A percentile compares a stretch with the other conserved stretches of the same genome.
phyloP scores from a whole-genome alignment of 2,329 filamentous ascomycete species.

The Pyricularia sp. region DNA sequence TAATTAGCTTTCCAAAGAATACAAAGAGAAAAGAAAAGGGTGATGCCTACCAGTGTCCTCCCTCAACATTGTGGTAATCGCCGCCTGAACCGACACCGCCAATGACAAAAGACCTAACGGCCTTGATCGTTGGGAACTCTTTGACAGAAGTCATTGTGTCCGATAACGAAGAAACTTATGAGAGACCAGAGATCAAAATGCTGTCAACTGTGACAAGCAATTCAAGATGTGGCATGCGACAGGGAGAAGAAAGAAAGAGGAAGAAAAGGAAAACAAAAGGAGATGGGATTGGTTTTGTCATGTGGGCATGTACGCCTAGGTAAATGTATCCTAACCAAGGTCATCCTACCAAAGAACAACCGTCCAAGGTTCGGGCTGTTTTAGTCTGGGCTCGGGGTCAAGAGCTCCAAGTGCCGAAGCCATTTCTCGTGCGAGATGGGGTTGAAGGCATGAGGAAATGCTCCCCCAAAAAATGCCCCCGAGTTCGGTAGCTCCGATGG shows the following conservation, averaged over 20 bases:
- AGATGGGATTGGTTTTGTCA: not conserved
- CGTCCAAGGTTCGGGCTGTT: not conserved
- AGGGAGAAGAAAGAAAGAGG: not conserved
- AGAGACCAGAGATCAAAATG: not conserved
- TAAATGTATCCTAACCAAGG: not conserved
- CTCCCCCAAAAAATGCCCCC: not conserved
- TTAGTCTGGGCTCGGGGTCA: not conserved
- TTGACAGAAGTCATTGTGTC: slow-evolving; percentile 37
- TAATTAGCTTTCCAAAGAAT: not conserved
- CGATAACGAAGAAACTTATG: not conserved
- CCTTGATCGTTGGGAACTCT: slow-evolving; percentile 66
- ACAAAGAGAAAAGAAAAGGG: not conserved
- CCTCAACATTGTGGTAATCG: slow-evolving; percentile 88
- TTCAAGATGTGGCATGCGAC: not conserved
- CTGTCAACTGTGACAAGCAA: not conserved
- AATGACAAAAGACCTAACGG: slow-evolving; percentile 64
- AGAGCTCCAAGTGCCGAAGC: not conserved
- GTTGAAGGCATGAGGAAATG: not conserved
- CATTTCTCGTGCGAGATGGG: not conserved
- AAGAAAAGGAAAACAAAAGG: not conserved
- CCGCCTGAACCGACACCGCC: slow-evolving; percentile 54
- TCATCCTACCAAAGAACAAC: not conserved
- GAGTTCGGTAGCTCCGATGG: not conserved
- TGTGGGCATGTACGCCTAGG: not conserved
- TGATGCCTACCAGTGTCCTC: slow-evolving; percentile 51